Conservation (phyloP, 108 stramenopile species). For the Thalassiosira profunda region DNA sequence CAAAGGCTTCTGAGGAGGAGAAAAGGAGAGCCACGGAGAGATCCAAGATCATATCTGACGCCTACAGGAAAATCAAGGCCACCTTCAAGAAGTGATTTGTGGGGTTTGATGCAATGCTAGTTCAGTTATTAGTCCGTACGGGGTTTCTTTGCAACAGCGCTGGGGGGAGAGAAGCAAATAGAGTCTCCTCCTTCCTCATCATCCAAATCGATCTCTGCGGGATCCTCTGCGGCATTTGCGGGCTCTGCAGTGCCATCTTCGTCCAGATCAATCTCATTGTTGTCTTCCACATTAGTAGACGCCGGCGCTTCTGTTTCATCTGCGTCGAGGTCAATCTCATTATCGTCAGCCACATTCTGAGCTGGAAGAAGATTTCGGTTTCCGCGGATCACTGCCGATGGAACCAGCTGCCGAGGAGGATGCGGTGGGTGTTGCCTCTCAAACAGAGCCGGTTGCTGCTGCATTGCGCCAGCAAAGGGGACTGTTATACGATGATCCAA, state of each 20-base stretch:
- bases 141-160: constrained; percentile 8
- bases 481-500: constrained; percentile 83
- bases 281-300: constrained; percentile 28
- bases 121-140: constrained; percentile 12
- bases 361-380: neutral
- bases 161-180: constrained; percentile 23
- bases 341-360: constrained; percentile 17
- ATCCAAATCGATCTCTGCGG: constrained; percentile 37
- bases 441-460: neutral
- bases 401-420: neutral
- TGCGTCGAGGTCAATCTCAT: constrained; percentile 26
- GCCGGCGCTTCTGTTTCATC: neutral
- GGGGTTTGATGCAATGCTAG: too few relatives aligned
- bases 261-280: constrained; percentile 63
- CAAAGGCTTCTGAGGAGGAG: constrained; percentile 65
- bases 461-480: constrained; percentile 48
- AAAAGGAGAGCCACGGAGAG: constrained; percentile 69
- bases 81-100: constrained; percentile 39
- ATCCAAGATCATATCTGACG: constrained; percentile 80
- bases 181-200: constrained; percentile 24
- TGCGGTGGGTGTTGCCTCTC: neutral
- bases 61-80: constrained; percentile 78
- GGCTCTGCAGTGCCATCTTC: neutral
- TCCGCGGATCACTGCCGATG: neutral
- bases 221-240: constrained; percentile 2